Base-by-base conservation (phyloP, 345 rosid genomes). In the Brassica incana region DNA sequence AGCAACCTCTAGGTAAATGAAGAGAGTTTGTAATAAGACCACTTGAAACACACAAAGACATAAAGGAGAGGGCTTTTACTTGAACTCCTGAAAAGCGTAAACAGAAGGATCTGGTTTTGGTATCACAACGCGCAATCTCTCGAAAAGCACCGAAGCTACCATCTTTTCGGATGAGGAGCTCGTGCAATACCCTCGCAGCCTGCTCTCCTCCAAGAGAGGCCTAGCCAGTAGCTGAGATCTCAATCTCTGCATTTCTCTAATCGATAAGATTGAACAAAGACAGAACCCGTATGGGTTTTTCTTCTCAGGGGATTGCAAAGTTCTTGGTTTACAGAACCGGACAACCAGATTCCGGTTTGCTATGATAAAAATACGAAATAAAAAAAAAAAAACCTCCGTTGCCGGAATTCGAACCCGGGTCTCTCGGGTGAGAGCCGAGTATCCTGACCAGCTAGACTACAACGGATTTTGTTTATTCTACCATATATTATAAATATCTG, bases 51-150 rank as follows among this genome's bases (percentile, higher is more conserved):
- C 67, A 56, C 6, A 9, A 38, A 65, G 36, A 52, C 9, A 67
- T 2, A 16, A 20, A 69, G 20, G 40, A 1, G 25, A 8, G 67
- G 67, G 71, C 91, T 88, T 74, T 88, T 74, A 93, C 98, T 95
- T 91, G 85, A 95, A 95, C 90, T 95, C 99, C 82, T 88, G 93
- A 65, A 95, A 95, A 40, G 97, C 89, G 82, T 89, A 93, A 56
- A 91, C 91, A 59, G 85, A 88, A 8, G 98, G 97, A 77, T 95
- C 98, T 29, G 94, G 90, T 84, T 91, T 88, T 16, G 98, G 99
- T 54, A 93, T 78, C 56, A 95, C 97, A 56, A 95, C 95, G 1
- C 97, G 98, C 67, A 93, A 78, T 79, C 99, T 87, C 91, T 93
- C 99, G 67, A 95, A 95, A 54, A 93, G 84, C 14, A 95, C 98